Conservation (phyloP, 2,329 filamentous ascomycete genomes). For the Xylariales sp. region DNA sequence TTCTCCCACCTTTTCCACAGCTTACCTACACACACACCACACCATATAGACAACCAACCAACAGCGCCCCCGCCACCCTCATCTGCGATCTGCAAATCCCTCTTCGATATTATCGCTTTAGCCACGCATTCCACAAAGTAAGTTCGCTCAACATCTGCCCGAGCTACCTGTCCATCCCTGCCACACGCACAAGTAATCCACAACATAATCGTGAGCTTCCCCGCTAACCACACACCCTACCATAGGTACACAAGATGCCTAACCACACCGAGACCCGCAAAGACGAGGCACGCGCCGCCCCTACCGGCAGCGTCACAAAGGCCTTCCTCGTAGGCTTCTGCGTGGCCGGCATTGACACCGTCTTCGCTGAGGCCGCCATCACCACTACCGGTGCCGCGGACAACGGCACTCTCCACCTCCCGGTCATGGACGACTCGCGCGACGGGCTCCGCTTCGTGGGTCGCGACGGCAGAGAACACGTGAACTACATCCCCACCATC, state of each 20-base stretch:
- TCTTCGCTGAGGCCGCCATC: slow-evolving; percentile 23
- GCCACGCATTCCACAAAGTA: slow-evolving; percentile 8
- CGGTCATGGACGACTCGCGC: slow-evolving; percentile 18
- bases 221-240: slow-evolving; percentile 8
- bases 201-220: not conserved
- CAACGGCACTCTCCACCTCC: not conserved
- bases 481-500: not conserved
- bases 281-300: not conserved
- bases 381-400: not conserved
- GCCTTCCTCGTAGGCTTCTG: slow-evolving; percentile 18
- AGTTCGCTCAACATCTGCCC: slow-evolving; percentile 1
- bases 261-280: slow-evolving; percentile 10
- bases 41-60: not conserved
- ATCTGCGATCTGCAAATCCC: slow-evolving; percentile 8
- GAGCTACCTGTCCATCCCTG: not conserved
- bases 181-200: not conserved
- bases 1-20: not conserved
- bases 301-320: slow-evolving; percentile 13
- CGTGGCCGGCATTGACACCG: not conserved
- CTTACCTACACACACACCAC: slow-evolving; percentile 2
- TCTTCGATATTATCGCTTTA: slow-evolving; percentile 3
- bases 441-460: slow-evolving; percentile 27
- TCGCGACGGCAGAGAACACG: not conserved
- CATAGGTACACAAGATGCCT: slow-evolving; percentile 17
- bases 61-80: not conserved